Percentiles rank a stretch among this genome's conserved stretches.
Evolutionary conservation across 2,329 filamentous ascomycete species (phyloP).

Genomic region (Epichloe brachyelytri): DNA sequence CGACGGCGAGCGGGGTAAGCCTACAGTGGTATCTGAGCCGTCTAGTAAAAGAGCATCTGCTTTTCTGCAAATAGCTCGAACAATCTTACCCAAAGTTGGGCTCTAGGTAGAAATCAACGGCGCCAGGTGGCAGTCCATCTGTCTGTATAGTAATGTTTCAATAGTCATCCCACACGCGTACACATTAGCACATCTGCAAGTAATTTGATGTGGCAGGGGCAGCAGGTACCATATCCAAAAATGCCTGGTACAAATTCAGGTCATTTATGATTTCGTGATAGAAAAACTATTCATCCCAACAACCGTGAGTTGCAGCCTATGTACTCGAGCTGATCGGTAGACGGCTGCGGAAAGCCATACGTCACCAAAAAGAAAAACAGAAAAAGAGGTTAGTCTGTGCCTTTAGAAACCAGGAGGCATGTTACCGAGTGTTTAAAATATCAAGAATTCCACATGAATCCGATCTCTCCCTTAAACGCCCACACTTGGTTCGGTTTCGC

Average conservation of each 20-base stretch:
- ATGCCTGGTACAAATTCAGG: background rate
- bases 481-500: background rate
- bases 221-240: constrained; percentile 4
- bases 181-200: constrained; percentile 3
- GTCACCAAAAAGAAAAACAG: constrained; percentile 10
- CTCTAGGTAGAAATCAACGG: constrained; percentile 8
- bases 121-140: background rate
- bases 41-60: constrained; percentile 56
- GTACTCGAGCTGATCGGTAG: constrained; percentile 5
- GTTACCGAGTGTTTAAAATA: constrained; percentile 21
- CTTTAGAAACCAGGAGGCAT: constrained; percentile 17
- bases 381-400: constrained; percentile 29
- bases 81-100: constrained; percentile 33
- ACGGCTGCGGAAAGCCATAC: background rate
- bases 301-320: constrained; percentile 1
- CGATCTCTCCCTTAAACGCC: constrained; percentile 10
- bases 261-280: background rate
- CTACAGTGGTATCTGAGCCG: constrained; percentile 81
- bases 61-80: constrained; percentile 58
- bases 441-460: constrained; percentile 12
- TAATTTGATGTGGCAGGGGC: background rate
- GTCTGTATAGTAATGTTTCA: constrained; percentile 1
- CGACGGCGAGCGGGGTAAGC: constrained; percentile 75
- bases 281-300: background rate
- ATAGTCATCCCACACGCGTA: background rate